These are phyloP conservation scores for Botryosphaeria dothidea DNA, from an alignment of 2,329 filamentous ascomycete genomes.

Conservation along the genomic window DNA sequence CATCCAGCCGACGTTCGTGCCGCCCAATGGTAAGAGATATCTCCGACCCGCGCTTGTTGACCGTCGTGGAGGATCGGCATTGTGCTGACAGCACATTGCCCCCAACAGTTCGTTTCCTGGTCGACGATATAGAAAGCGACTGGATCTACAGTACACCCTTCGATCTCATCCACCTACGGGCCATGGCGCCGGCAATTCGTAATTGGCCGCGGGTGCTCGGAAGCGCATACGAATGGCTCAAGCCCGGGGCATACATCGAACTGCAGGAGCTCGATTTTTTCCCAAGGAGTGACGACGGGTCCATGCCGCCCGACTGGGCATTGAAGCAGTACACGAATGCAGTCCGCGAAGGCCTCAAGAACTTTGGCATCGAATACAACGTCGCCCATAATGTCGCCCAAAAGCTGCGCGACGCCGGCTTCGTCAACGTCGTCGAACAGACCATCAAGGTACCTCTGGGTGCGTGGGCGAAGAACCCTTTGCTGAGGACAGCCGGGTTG, in stretches of 20 bases:
- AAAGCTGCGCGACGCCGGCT: slow-evolving; percentile 40
- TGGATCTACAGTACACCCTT: slow-evolving; percentile 46
- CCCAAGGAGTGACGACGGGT: slow-evolving; percentile 46
- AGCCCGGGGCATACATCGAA: slow-evolving; percentile 53
- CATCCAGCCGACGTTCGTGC: slow-evolving; percentile 39
- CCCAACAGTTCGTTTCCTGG: slow-evolving; percentile 46
- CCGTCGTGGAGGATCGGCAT: neutral
- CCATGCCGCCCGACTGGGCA: slow-evolving; percentile 25
- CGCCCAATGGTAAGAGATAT: slow-evolving; percentile 20
- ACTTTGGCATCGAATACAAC: slow-evolving; percentile 10
- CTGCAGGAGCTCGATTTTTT: slow-evolving; percentile 48
- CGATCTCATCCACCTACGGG: slow-evolving; percentile 50
- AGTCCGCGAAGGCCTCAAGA: neutral
- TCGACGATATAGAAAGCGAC: slow-evolving; percentile 48
- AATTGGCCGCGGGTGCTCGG: slow-evolving; percentile 52
- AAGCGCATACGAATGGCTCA: slow-evolving; percentile 38
- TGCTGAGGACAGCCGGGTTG: slow-evolving; percentile 22
- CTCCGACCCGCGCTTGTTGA: neutral
- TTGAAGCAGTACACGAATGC: neutral
- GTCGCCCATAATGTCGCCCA: slow-evolving; percentile 16
- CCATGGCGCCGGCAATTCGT: slow-evolving; percentile 56
- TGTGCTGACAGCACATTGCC: neutral
- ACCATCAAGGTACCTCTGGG: slow-evolving; percentile 31
- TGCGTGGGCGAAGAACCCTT: slow-evolving; percentile 26
- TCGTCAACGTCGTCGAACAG: slow-evolving; percentile 43